Base-by-base conservation (phyloP, 768 basidiomycete genomes). In the Astraeus odoratus region DNA sequence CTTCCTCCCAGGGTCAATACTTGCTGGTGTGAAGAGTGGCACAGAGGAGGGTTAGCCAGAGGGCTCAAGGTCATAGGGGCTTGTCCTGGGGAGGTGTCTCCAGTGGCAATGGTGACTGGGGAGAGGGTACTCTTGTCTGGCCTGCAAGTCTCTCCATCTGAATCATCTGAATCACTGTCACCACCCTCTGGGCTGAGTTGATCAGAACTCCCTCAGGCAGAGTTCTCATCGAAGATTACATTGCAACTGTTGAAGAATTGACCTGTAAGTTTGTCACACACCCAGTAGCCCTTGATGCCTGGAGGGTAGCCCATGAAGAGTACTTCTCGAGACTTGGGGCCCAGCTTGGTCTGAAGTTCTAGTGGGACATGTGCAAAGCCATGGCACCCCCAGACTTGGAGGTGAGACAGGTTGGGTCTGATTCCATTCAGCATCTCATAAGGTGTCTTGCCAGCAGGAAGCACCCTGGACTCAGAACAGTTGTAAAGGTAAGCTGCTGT, bases 261-360 rank as follows among this genome's bases (percentile, higher is more conserved):
- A 1, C 49, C 37, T 1, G 18, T 43, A 13, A 1, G 0, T 0
- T 10, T 0, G 9, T 47, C 38, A 0, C 24, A 9, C 1, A 50
- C 8, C 1, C 31, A 12, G n/a, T 45, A 47, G 3, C 34, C 49
- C 15, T 47, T 50, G 6, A 12, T 13, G 0, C 45, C 45, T 2
- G 40, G n/a, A 2, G 38, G 41, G 5, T 47, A 50, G 3, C 42
- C 49, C 3, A 50, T 18, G 37, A 50, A 46, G 3, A 50, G 19
- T 1, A 33, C 26, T 1, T 7, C 3, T 5, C 10, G 6, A 4
- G 33, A 39, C 0, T 40, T 20, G 12, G 43, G 42, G 10, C 43
- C 48, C 20, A 40, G 19, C 8, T 44, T 50, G 8, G 3, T 13
- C 5, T 46, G 44, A 1, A 30, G 16, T 8, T 50, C 44, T 5